Evolutionary conservation across 495 filamentous ascomycete species (phyloP).

Genomic region (Penicillium salamii): DNA sequence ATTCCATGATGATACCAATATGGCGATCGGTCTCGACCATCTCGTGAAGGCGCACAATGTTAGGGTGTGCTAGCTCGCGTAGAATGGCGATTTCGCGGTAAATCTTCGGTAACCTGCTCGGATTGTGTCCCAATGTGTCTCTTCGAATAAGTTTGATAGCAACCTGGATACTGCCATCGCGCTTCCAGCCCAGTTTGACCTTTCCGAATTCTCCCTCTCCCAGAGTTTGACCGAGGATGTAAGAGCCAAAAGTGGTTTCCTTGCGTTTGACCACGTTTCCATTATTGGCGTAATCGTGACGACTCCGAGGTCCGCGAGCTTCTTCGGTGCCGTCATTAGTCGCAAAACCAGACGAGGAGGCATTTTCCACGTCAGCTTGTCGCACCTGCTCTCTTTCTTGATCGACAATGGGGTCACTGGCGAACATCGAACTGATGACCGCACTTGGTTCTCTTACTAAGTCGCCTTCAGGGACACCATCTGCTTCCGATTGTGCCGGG

Average conservation of each 20-base stretch:
- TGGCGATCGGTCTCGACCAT: slow-evolving; percentile 97
- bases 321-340: slow-evolving; percentile 59
- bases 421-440: slow-evolving; percentile 72
- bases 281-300: slow-evolving; percentile 68
- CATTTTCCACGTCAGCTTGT: slow-evolving; percentile 55
- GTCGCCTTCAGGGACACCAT: slow-evolving; percentile 21
- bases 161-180: slow-evolving; percentile 88
- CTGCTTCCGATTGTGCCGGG: slow-evolving; percentile 22
- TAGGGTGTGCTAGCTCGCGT: slow-evolving; percentile 81
- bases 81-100: slow-evolving; percentile 94
- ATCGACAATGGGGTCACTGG: slow-evolving; percentile 78
- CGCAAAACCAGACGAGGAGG: slow-evolving; percentile 52
- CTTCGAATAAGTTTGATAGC: slow-evolving; percentile 97
- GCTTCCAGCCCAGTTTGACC: slow-evolving; percentile 99
- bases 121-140: slow-evolving; percentile 82
- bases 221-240: slow-evolving; percentile 93
- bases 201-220: slow-evolving; percentile 99
- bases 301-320: slow-evolving; percentile 59
- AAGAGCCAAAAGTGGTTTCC: slow-evolving; percentile 89
- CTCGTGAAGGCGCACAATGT: slow-evolving; percentile 95
- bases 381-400: slow-evolving; percentile 74
- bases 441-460: slow-evolving; percentile 41
- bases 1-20: slow-evolving; percentile 97
- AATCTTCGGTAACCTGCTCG: slow-evolving; percentile 88
- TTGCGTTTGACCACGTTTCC: slow-evolving; percentile 54